A percentile compares a stretch with the other conserved stretches of the same genome.
phyloP scores from a whole-genome alignment of 257 asterid species.

The Capsicum chinense region DNA sequence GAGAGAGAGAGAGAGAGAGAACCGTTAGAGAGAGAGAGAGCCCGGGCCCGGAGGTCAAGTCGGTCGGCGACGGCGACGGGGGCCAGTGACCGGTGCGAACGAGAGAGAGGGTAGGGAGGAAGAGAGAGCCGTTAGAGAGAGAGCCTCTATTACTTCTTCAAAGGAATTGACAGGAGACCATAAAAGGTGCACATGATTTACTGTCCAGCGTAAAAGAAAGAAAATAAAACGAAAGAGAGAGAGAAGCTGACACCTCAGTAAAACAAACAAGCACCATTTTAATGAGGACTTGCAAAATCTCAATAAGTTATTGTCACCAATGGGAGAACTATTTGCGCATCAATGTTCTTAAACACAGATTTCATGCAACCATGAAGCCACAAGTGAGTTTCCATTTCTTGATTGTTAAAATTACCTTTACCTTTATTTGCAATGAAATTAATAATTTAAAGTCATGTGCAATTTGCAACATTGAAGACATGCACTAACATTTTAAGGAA shows the following conservation, averaged over 20 bases:
- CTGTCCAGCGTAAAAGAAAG: not conserved
- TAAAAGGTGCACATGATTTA: not conserved
- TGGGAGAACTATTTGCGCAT: not conserved
- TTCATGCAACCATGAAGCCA: not conserved
- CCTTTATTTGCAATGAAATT: constrained; percentile 7
- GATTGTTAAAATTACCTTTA: not conserved
- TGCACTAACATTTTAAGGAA: not conserved
- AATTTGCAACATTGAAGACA: not conserved
- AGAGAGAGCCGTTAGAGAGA: too few species aligned
- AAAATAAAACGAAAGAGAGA: not conserved
- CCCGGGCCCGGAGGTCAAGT: too few species aligned
- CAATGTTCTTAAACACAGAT: not conserved
- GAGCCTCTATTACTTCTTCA: too few species aligned
- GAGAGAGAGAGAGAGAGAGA: too few species aligned
- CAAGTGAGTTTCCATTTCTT: not conserved
- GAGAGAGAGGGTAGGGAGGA: too few species aligned
- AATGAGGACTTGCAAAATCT: not conserved
- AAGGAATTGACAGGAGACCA: not conserved
- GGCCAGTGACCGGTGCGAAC: too few species aligned
- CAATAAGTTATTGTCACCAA: not conserved
- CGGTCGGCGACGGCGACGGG: too few species aligned
- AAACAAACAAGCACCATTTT: constrained; percentile 3
- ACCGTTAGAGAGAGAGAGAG: too few species aligned
- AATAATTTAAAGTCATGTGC: not conserved
- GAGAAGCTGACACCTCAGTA: constrained; percentile 7